These are phyloP conservation scores for Talaromyces amestolkiae DNA, from an alignment of 2,329 filamentous ascomycete genomes.

Conservation along the genomic window DNA sequence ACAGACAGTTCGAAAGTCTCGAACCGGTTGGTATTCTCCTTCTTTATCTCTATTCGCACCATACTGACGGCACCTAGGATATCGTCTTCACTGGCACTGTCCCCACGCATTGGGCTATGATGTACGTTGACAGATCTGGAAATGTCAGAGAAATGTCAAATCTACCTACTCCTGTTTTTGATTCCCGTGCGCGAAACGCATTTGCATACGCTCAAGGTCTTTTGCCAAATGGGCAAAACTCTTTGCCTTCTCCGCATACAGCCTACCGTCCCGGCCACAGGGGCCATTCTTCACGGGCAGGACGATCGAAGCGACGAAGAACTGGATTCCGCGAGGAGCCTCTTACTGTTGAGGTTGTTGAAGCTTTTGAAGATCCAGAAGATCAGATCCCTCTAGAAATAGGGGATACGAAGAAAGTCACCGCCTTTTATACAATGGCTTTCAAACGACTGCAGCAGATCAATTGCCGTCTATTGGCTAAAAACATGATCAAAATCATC, in stretches of 20 bases:
- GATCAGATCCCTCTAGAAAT: constrained; percentile 36
- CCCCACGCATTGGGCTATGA: constrained; percentile 15
- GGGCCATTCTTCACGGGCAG: neutral
- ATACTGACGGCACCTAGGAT: constrained; percentile 10
- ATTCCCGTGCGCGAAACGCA: constrained; percentile 1
- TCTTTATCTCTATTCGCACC: neutral
- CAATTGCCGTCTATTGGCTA: constrained; percentile 46
- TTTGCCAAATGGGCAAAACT: neutral
- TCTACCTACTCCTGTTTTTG: constrained; percentile 7
- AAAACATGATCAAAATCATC: constrained; percentile 48
- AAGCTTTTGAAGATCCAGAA: constrained; percentile 23
- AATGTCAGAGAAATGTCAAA: constrained; percentile 15
- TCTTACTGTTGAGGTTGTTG: constrained; percentile 5
- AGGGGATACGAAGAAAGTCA: constrained; percentile 39
- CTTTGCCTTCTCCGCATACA: neutral
- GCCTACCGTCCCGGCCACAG: neutral
- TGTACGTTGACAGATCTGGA: constrained; percentile 15
- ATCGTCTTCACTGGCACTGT: constrained; percentile 11
- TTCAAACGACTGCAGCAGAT: constrained; percentile 47
- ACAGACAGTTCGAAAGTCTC: constrained; percentile 11
- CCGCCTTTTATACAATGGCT: constrained; percentile 41
- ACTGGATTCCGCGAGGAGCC: constrained; percentile 10
- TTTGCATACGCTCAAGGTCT: constrained; percentile 11
- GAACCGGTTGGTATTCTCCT: constrained; percentile 5
- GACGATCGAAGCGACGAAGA: constrained; percentile 17